Conservation (phyloP, 305 asterid genomes). For the Solanum hybrid region DNA sequence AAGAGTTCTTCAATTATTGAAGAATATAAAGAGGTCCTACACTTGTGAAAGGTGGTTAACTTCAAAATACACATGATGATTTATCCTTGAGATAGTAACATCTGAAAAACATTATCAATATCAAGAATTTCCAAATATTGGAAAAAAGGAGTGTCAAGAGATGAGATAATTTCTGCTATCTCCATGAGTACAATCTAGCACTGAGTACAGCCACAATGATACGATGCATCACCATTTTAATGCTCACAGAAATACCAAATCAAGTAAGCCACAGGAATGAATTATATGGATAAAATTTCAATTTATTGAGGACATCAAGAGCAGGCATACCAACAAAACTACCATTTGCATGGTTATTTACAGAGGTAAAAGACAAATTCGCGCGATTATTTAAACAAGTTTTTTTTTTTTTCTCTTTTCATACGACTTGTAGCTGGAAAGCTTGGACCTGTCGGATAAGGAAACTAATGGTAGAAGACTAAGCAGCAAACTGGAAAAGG, state of each 20-base stretch:
- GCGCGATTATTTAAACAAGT: background rate
- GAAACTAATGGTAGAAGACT: background rate
- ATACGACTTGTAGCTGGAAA: background rate
- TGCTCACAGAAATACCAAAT: background rate
- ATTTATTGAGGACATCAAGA: background rate
- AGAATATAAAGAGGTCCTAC: background rate
- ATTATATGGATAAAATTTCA: background rate
- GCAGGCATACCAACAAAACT: background rate
- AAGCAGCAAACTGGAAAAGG: background rate
- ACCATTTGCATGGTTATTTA: conserved; percentile 6
- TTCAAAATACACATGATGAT: background rate
- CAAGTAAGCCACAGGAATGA: background rate
- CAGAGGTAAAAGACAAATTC: background rate
- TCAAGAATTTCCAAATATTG: background rate
- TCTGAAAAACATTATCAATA: background rate
- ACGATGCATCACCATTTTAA: background rate
- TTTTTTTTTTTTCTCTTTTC: background rate
- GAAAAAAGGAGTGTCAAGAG: background rate
- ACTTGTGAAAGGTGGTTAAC: background rate
- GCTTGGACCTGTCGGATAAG: background rate
- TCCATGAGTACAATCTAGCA: background rate
- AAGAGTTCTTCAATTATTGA: background rate
- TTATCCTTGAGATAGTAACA: background rate
- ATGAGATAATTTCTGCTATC: background rate
- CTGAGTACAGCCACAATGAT: background rate